These are phyloP conservation scores for Volvox reticuliferus DNA, from an alignment of 139 green algal species.

Conservation along the genomic window DNA sequence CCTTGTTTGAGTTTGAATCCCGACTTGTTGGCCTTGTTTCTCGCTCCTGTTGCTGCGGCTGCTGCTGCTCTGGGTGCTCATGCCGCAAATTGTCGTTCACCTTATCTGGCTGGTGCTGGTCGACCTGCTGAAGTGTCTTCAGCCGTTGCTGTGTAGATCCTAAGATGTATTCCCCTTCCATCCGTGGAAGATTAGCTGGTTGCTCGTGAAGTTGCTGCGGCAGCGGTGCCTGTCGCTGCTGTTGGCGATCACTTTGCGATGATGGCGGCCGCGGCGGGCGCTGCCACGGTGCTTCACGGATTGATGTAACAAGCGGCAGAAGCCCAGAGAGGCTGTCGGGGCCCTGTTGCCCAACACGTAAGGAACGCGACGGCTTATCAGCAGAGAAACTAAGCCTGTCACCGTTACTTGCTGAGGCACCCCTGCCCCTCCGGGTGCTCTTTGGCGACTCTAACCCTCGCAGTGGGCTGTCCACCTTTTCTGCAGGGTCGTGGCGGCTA, in stretches of 20 bases:
- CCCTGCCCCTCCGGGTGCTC: background rate
- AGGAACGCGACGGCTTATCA: no score
- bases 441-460: background rate
- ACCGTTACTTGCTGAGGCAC: no score
- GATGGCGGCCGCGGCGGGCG: background rate
- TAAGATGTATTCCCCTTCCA: no score
- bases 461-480: background rate
- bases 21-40: background rate
- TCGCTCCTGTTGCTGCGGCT: background rate
- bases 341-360: no score
- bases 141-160: background rate
- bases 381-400: no score
- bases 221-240: background rate
- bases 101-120: background rate
- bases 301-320: no score
- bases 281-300: background rate
- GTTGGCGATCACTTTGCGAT: background rate
- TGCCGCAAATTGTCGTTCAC: background rate
- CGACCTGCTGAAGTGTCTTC: background rate
- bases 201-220: background rate
- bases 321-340: no score
- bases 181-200: no score
- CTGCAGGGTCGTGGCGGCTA: background rate
- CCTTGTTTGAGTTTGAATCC: no score
- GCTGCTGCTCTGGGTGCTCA: background rate